A percentile compares a stretch with the other conserved stretches of the same genome.
Evolutionary conservation across 176 grass and related monocot genomes (phyloP).

Genomic region (Carex kokanica): DNA sequence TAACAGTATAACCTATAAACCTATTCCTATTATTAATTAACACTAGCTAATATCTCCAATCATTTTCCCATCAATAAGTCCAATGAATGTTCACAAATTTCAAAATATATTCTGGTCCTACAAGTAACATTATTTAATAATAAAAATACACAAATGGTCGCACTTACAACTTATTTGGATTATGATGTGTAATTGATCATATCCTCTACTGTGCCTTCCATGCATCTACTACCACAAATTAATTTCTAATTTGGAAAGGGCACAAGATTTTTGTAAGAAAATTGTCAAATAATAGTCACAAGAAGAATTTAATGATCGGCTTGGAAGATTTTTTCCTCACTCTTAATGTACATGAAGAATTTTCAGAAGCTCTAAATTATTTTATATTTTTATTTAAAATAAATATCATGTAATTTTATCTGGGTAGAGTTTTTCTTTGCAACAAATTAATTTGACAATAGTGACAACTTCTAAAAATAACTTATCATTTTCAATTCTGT

Average conservation of each 20-base stretch:
- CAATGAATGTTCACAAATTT: conserved; percentile 3
- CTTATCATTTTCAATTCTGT: too few relatives aligned
- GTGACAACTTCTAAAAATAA: too few relatives aligned
- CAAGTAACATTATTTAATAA: conserved; percentile 2
- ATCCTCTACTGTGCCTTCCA: not conserved
- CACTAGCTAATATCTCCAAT: conserved; percentile 1
- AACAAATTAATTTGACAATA: too few relatives aligned
- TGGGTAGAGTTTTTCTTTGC: too few relatives aligned
- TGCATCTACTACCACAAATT: not conserved
- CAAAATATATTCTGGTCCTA: conserved; percentile 4
- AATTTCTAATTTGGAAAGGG: not conserved
- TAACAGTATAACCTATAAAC: too few relatives aligned
- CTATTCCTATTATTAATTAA: not conserved
- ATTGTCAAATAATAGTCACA: not conserved
- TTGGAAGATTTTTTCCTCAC: too few relatives aligned
- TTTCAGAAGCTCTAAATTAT: too few relatives aligned
- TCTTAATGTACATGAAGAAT: too few relatives aligned
- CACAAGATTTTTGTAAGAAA: not conserved
- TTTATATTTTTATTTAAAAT: too few relatives aligned
- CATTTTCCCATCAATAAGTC: not conserved
- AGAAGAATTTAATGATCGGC: too few relatives aligned
- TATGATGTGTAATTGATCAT: not conserved
- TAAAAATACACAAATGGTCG: not conserved
- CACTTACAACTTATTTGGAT: not conserved
- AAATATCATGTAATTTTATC: too few relatives aligned